Conservation (phyloP, 768 basidiomycete genomes). For the Leccinellum luteum region DNA sequence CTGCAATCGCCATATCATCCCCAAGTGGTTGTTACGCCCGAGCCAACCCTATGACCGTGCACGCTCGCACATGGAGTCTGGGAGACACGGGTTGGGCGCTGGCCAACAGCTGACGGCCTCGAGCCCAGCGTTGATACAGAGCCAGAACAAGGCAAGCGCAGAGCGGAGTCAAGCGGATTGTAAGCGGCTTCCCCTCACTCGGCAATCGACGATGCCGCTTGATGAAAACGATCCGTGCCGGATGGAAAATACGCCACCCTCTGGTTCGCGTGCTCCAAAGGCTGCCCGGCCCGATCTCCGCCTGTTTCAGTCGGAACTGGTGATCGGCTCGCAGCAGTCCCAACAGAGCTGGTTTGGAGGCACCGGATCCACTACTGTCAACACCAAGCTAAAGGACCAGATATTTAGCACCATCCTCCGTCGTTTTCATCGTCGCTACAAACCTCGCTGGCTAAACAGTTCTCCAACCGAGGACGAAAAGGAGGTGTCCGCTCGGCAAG, state of each 20-base stretch:
- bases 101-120: slow-evolving; percentile 55
- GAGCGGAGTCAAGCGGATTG: slow-evolving; percentile 5
- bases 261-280: slow-evolving; percentile 10
- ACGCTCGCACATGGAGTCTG: slow-evolving; percentile 41
- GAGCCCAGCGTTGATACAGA: slow-evolving; percentile 60
- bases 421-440: slow-evolving; percentile 56
- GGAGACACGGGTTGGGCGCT: slow-evolving; percentile 34
- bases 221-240: slow-evolving; percentile 46
- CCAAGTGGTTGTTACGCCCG: slow-evolving; percentile 80
- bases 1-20: slow-evolving; percentile 93
- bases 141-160: slow-evolving; percentile 21
- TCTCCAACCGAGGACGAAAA: slow-evolving; percentile 57
- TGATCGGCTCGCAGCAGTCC: slow-evolving; percentile 27
- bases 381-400: slow-evolving; percentile 92
- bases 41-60: slow-evolving; percentile 46
- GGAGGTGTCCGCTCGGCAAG: slow-evolving; percentile 45
- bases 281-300: slow-evolving; percentile 32
- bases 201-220: slow-evolving; percentile 36
- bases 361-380: slow-evolving; percentile 89
- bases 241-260: slow-evolving; percentile 34
- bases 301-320: slow-evolving; percentile 41
- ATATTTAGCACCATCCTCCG: slow-evolving; percentile 89
- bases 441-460: slow-evolving; percentile 33
- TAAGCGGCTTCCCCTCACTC: slow-evolving; percentile 43
- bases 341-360: slow-evolving; percentile 73